Base-by-base conservation (phyloP, 352 stramenopile genomes). In the Phytophthora vignae region DNA sequence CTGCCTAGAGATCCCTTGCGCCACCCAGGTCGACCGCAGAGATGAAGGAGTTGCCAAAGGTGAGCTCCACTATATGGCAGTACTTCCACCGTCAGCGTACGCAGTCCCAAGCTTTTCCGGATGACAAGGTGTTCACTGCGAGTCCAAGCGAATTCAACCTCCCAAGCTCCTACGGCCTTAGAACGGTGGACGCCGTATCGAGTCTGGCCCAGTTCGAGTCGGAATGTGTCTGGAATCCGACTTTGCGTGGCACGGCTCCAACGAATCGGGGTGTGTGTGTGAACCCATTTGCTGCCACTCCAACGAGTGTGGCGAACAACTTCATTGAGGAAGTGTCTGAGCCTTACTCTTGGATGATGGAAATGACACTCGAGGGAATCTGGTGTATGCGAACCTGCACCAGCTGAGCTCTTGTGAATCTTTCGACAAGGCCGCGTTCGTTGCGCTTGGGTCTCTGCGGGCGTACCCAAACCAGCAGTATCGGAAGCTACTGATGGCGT, bases 401-500 rank as follows among this genome's bases (percentile, higher is more conserved):
- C 60, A 78, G 17, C 38, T 63, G 12, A 50, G 49, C 1, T 14
- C 11, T 14, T 42, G 36, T 17, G 33, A 69, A 19, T 56, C 59
- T 25, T 75, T 82, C 8, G 72, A 83, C 7, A 72, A 78, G 36
- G 0, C 6, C 2, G 55, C 71, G 14, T 79, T 82, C 25, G 74
- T 84, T 38, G 60, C 60, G 8, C 60, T 90, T 12, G 83, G 71
- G 8, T 71, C 71, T 3, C 33, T 92, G 4, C 77, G 84, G 9
- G 76, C 81, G 12, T 85, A 77, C n/a, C 75, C 84, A 2, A 77
- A 89, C 36, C 77, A 86, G 55, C 81, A 92, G 36, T 65, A 81
- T 9, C 75, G 78, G 1, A 85, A 85, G 22, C 11, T 93, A 17
- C 73, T 79, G 15, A 78, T 66, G 1, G 74, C 75, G 11, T 27